Base-by-base conservation (phyloP, 2,329 filamentous ascomycete genomes). In the Aspergillus niger region DNA sequence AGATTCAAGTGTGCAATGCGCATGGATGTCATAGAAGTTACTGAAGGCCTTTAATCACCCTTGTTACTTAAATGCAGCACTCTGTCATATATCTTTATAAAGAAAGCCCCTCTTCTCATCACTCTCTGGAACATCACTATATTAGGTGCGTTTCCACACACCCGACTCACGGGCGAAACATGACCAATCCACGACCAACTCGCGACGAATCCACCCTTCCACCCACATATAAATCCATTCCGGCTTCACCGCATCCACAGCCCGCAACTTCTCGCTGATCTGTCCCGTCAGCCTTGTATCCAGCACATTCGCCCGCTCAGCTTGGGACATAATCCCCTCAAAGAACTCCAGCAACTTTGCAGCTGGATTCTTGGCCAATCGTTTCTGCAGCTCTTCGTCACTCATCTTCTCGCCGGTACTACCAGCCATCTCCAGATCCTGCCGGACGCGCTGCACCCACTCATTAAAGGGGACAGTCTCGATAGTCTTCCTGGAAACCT, bases 221-320 rank as follows among this genome's bases (percentile, higher is more conserved):
- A 77, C 62, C 75, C 76, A 79, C 55, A 72, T 72, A 6, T 58
- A 52, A 63, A 79, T 69, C 75, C 70, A 78, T 22, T 71, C 65
- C 2, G 51, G 11, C n/a, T 64, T 69, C 2, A 79, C 64, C 4
- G 69, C 63, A 8, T 65, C 54, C 55, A 77, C 57, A 1, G 53
- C 38, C 22, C 65, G 63, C 30, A 77, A 56, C 3, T 66, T 69
- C 6, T 64, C 17, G 54, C 74, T 77, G 15, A 13, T 5, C 44
- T 44, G 17, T 2, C 49, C 62, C 8, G 64, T 67, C 17, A 63
- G 53, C 10, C 49, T 52, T 3, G 55, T 63, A 11, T 67, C 63
- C 7, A 70, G 43, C n/a, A 56, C 48, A 61, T 68, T 68, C 8
- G 55, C 39, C 58, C 63, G 17, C 13, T 15, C 36, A 8, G 11